A percentile compares a stretch with the other conserved stretches of the same genome.
These are phyloP conservation scores for Conoideocrella luteorostrata DNA, from an alignment of 2,329 filamentous ascomycete species.

Conservation along the genomic window DNA sequence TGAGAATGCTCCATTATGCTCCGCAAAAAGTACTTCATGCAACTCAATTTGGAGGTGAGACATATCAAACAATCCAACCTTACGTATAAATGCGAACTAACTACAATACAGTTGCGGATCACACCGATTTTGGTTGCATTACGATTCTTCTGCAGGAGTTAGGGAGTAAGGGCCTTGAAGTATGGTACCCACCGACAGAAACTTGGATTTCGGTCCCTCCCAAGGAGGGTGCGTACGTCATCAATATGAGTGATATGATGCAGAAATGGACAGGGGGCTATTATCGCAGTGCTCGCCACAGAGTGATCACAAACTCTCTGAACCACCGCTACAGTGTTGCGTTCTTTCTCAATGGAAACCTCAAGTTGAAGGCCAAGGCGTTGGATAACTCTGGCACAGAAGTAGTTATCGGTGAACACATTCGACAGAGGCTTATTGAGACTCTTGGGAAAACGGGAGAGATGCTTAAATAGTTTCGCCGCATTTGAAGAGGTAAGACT, in stretches of 20 bases:
- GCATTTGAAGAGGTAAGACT: too few relatives aligned
- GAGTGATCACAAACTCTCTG: slow-evolving; percentile 19
- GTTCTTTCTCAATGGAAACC: slow-evolving; percentile 21
- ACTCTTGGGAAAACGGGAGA: slow-evolving; percentile 6
- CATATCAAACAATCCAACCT: too few relatives aligned
- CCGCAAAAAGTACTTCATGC: slow-evolving; percentile 15
- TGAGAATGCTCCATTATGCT: slow-evolving; percentile 21
- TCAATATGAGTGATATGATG: slow-evolving; percentile 32
- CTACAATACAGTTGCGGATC: slow-evolving; percentile 19
- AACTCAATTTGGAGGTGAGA: slow-evolving; percentile 18
- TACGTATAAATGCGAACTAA: too few relatives aligned
- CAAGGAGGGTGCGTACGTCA: slow-evolving; percentile 24
- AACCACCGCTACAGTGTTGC: slow-evolving; percentile 21
- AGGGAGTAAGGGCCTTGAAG: slow-evolving; percentile 20
- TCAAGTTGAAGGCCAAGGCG: slow-evolving; percentile 4
- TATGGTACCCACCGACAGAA: slow-evolving; percentile 20
- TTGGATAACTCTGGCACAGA: slow-evolving; percentile 5
- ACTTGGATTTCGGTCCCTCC: slow-evolving; percentile 24
- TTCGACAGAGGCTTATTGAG: slow-evolving; percentile 5
- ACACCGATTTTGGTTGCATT: slow-evolving; percentile 24
- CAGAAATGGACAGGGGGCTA: slow-evolving; percentile 23
- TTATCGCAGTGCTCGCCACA: slow-evolving; percentile 24
- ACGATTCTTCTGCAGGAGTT: slow-evolving; percentile 22
- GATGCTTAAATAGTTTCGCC: slow-evolving; percentile 4
- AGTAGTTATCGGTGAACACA: slow-evolving; percentile 7